Percentiles rank a stretch among this genome's conserved stretches.
These are phyloP conservation scores for Salix brachista DNA, from an alignment of 345 rosid genomes.

Conservation along the genomic window DNA sequence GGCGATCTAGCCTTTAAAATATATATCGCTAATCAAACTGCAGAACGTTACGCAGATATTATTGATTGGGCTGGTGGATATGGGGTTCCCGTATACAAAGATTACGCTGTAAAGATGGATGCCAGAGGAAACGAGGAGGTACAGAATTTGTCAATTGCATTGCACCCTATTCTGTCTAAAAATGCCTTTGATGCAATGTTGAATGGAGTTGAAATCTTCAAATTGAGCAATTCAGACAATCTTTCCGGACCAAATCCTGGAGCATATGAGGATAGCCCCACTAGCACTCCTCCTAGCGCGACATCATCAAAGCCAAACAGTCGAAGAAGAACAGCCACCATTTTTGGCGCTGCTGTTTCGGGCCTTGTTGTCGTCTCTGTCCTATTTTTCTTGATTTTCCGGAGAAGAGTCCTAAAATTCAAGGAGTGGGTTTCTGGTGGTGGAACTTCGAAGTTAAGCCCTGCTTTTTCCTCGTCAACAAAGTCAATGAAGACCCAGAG, in stretches of 20 bases:
- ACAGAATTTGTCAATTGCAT: background rate
- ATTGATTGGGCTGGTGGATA: slow-evolving; percentile 14
- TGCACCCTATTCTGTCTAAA: slow-evolving; percentile 11
- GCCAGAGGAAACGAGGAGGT: too few species aligned
- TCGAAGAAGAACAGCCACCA: background rate
- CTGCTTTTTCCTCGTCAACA: background rate
- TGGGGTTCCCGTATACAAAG: slow-evolving; percentile 7
- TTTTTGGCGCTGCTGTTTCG: background rate
- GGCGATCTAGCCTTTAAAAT: slow-evolving; percentile 15
- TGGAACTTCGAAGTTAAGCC: background rate
- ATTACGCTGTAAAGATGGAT: too few species aligned
- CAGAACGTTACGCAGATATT: slow-evolving; percentile 4
- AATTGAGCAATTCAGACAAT: too few species aligned
- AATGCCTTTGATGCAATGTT: slow-evolving; percentile 32
- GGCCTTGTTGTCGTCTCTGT: background rate
- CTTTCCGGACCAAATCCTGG: too few species aligned
- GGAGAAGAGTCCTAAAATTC: background rate
- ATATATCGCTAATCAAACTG: slow-evolving; percentile 21
- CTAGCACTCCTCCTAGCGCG: slow-evolving; percentile 12
- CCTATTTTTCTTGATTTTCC: background rate
- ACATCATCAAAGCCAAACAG: slow-evolving; percentile 13
- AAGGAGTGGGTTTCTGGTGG: too few species aligned
- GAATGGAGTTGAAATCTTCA: slow-evolving; percentile 55
- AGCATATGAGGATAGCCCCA: slow-evolving; percentile 3
- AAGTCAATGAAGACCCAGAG: background rate